phyloP scores from a whole-genome alignment of 2,329 filamentous ascomycete genomes.

The Neofusicoccum sp. region DNA sequence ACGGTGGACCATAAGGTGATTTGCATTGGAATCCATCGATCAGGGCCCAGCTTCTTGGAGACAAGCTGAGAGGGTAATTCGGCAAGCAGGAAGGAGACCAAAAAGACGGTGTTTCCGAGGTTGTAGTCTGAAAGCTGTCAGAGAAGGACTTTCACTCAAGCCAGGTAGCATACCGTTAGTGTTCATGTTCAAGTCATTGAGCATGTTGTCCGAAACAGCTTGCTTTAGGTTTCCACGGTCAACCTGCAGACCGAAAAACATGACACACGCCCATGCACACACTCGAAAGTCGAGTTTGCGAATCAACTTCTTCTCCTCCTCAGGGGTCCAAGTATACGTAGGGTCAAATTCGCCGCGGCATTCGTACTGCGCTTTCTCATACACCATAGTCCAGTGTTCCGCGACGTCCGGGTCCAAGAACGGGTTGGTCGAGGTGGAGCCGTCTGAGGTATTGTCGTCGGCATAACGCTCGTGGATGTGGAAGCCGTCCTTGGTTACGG shows the following conservation, averaged over 20 bases:
- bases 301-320: slow-evolving; percentile 49
- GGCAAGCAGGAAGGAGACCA: slow-evolving; percentile 46
- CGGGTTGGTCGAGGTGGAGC: slow-evolving; percentile 5
- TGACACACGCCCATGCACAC: slow-evolving; percentile 42
- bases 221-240: slow-evolving; percentile 50
- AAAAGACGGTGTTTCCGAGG: slow-evolving; percentile 26
- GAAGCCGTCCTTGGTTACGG: slow-evolving; percentile 8
- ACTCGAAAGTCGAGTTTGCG: slow-evolving; percentile 37
- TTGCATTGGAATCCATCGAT: slow-evolving; percentile 41
- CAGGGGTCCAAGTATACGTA: slow-evolving; percentile 45
- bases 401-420: slow-evolving; percentile 28
- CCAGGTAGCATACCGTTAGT: slow-evolving; percentile 11
- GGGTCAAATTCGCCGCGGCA: slow-evolving; percentile 50
- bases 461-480: not conserved
- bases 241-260: slow-evolving; percentile 50
- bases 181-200: slow-evolving; percentile 39
- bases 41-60: slow-evolving; percentile 52
- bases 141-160: not conserved
- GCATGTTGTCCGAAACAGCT: slow-evolving; percentile 36
- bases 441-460: not conserved
- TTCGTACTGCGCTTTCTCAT: slow-evolving; percentile 33
- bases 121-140: slow-evolving; percentile 16
- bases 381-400: slow-evolving; percentile 28
- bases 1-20: slow-evolving; percentile 37
- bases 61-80: slow-evolving; percentile 52